These are phyloP conservation scores for Mycena belliarum DNA, from an alignment of 768 basidiomycete genomes.

Conservation along the genomic window DNA sequence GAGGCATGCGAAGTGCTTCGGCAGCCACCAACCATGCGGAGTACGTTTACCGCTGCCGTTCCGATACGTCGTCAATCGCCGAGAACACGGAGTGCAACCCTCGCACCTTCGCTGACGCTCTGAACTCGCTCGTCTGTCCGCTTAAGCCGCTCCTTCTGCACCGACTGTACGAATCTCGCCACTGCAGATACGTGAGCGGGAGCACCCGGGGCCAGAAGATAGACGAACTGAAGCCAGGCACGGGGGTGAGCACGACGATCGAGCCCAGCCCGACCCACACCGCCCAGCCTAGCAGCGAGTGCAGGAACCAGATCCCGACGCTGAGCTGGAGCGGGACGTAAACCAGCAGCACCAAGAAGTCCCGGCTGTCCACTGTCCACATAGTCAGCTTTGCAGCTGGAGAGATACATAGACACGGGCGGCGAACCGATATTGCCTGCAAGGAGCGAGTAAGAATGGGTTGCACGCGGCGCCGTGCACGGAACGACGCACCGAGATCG, in stretches of 20 bases:
- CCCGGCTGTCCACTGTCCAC: constrained; percentile 5
- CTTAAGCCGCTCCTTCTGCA: constrained; percentile 53
- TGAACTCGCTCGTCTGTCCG: constrained; percentile 64
- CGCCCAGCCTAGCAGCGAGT: constrained; percentile 23
- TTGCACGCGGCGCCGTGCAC: too few relatives aligned
- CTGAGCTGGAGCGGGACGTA: constrained; percentile 26
- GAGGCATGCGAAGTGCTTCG: constrained; percentile 59
- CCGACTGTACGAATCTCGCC: constrained; percentile 17
- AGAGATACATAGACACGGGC: neutral
- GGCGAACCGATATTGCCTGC: neutral
- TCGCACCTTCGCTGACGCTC: constrained; percentile 58
- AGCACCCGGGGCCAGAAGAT: neutral
- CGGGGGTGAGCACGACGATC: constrained; percentile 40
- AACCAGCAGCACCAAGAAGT: constrained; percentile 1
- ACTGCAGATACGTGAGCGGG: neutral
- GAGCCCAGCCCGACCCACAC: constrained; percentile 18
- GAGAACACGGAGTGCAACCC: constrained; percentile 13
- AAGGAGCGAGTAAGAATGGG: neutral
- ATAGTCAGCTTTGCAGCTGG: neutral
- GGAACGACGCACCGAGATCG: constrained; percentile 34
- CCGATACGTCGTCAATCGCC: too few relatives aligned
- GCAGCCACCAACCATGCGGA: constrained; percentile 39
- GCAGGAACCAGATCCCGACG: constrained; percentile 46
- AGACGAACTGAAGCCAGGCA: constrained; percentile 51
- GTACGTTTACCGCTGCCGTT: too few relatives aligned